Evolutionary conservation across 495 filamentous ascomycete species (phyloP), one percentile per base, ranked within the genome.

Genomic region (Penicillium herquei): DNA sequence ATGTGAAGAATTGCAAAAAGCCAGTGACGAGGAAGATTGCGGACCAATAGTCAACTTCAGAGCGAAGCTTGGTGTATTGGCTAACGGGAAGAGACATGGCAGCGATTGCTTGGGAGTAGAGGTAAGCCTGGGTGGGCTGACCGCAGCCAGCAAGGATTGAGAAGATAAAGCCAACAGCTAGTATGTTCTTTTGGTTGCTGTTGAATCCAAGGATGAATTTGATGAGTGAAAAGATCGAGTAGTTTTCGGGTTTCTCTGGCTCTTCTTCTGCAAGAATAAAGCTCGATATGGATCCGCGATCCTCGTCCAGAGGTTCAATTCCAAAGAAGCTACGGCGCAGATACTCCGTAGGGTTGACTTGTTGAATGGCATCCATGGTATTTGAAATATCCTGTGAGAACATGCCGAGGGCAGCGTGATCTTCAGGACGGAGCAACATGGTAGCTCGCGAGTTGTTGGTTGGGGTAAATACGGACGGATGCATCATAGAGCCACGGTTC

Each of bases 21-120:
- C 88, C 94, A n/a, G 96, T 82, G 82, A 97, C 91, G 18, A 98
- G 81, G 68, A 94, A 98, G 92, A 98, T 96, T 54, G 86, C 68
- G 35, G 83, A 84, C 93, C 94, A 98, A 70, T 97, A 98, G 58
- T 94, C 84, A 40, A 84, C 84, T 40, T 89, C 84, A 3, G 79
- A 76, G 46, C 86, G 80, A 37, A 95, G 69, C 56, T 78, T 68
- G 40, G 37, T 77, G 55, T 70, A 82, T 62, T 73, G 35, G 5
- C 39, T 54, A 12, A 62, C 61, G 11, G 79, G 84, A 5, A 77
- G 68, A 1, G 86, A 82, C 11, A 92, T 72, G 1, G 88, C 75
- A 30, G 69, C 82, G 70, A 98, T 92, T 26, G 88, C 82, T 68
- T 96, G 96, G 58, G 91, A 88, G 60, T 96, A 96, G 68, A 98